Base-by-base conservation (phyloP, 345 rosid species). In the Cardiospermum halicacabum region DNA sequence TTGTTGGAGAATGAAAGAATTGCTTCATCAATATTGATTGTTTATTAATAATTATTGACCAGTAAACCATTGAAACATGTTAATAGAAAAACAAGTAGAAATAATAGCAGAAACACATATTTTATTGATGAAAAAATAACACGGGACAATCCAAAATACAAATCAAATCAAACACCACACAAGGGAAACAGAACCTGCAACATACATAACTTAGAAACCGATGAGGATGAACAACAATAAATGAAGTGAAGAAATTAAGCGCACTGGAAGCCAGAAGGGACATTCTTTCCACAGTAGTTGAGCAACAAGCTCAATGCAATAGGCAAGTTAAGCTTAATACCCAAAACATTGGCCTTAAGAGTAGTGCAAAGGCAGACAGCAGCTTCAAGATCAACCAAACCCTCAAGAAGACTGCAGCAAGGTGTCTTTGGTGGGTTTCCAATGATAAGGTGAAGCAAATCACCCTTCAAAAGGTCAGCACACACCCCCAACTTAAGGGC, bases 351-450 rank as follows among this genome's bases (percentile, higher is more conserved):
- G 42, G 90, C 94, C 53, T 82, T 85, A 47, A 89, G 70, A 72
- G 88, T 86, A 40, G 97, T 91, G 78, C 96, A 86, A 21, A 89
- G 89, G 80, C 96, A 91, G 39, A 78, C 86, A 5, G 92, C 94
- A 8, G 87, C 97, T 63, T 91, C 92, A 1, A 86, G 75, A 76
- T 89, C 88, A 25, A 69, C 83, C 36, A 85, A 79, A 60, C 76
- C 82, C 0, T 76, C 53, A 31, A 91, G 50, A 58, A 86, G 79
- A 50, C 77, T 57, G 69, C 93, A 85, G 69, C 88, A 89, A 25
- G 91, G 88, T 12, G 69, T 78, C 69, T 77, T 77, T 22, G 89
- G 84, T 21, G 91, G 88, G 11, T 69, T 75, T 12, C 89, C 89
- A 36, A 78, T 57, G 16, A 73, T 79, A 51, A 83, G 11, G 45